These are phyloP conservation scores for Gnetum montanum DNA, from an alignment of 75 land plant genomes.

Conservation along the genomic window DNA sequence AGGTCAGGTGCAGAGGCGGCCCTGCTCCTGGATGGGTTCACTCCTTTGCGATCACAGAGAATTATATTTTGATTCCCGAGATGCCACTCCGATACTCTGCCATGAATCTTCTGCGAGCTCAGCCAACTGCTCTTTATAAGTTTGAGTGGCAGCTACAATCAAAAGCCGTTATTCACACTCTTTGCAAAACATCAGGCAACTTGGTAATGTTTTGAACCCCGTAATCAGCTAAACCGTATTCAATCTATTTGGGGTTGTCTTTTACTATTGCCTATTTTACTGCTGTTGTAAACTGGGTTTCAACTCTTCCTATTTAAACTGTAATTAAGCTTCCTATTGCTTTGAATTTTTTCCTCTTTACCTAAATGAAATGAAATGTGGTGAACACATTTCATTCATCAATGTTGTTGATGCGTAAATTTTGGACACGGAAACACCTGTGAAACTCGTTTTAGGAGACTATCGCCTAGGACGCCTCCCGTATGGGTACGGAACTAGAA, in stretches of 20 bases:
- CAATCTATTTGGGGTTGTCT: background rate
- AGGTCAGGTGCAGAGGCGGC: conserved; percentile 59
- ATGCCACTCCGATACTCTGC: conserved; percentile 71
- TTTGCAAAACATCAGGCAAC: conserved; percentile 58
- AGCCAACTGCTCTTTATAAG: conserved; percentile 69
- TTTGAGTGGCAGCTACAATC: conserved; percentile 69
- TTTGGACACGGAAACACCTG: too few species aligned
- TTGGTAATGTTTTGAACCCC: conserved; percentile 12
- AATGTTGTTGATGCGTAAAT: too few species aligned
- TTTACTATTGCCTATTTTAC: background rate
- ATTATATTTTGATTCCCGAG: conserved; percentile 69
- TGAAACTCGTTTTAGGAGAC: too few species aligned
- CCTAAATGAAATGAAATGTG: background rate
- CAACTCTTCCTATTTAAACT: background rate
- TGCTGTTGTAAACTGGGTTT: too few species aligned
- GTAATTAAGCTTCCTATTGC: background rate
- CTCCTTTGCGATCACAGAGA: conserved; percentile 68
- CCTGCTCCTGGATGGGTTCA: conserved; percentile 87
- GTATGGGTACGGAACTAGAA: too few species aligned
- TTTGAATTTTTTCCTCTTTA: background rate
- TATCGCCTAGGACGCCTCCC: too few species aligned
- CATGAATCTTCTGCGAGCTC: conserved; percentile 50
- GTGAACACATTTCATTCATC: conserved; percentile 47
- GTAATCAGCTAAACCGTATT: background rate
- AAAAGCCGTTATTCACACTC: conserved; percentile 60